These are phyloP conservation scores for Penicillium ochrochloron DNA, from an alignment of 495 filamentous ascomycete genomes.

Conservation along the genomic window DNA sequence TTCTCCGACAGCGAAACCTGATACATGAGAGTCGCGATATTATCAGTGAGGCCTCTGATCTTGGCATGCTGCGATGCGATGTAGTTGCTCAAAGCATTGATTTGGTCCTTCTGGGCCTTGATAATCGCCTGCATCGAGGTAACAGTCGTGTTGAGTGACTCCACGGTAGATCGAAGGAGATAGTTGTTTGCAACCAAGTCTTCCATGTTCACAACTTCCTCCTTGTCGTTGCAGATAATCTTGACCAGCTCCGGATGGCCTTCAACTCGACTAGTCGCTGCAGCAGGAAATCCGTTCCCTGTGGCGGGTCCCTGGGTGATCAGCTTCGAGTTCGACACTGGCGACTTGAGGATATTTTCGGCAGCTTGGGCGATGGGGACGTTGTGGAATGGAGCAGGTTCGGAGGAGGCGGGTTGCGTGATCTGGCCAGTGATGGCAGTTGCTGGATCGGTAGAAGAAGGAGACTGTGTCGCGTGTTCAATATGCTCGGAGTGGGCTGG, in stretches of 20 bases:
- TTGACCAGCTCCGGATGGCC: conserved; percentile 7
- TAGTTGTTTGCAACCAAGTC: conserved; percentile 2
- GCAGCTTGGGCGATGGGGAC: not conserved
- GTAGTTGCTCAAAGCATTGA: not conserved
- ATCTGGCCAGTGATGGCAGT: not conserved
- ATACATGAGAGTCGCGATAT: not conserved
- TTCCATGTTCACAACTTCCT: not conserved
- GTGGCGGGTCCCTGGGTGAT: not conserved
- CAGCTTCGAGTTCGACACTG: conserved; percentile 3
- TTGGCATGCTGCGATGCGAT: conserved; percentile 2
- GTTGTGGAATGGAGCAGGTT: not conserved
- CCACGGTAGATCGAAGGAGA: conserved; percentile 3
- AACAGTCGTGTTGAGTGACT: not conserved
- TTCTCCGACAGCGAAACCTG: not conserved
- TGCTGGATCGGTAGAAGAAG: not conserved
- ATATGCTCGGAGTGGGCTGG: not conserved
- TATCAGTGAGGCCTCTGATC: not conserved
- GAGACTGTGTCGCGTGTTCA: not conserved
- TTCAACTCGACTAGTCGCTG: not conserved
- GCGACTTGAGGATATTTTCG: not conserved
- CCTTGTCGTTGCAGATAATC: not conserved
- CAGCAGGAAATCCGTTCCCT: not conserved
- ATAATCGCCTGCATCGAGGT: conserved; percentile 7
- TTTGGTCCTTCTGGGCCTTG: not conserved
- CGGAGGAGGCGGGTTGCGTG: not conserved